Evolutionary conservation across 495 filamentous ascomycete genomes (phyloP), one percentile per base, ranked within the genome.

Genomic region (Geoglossum glabrum): DNA sequence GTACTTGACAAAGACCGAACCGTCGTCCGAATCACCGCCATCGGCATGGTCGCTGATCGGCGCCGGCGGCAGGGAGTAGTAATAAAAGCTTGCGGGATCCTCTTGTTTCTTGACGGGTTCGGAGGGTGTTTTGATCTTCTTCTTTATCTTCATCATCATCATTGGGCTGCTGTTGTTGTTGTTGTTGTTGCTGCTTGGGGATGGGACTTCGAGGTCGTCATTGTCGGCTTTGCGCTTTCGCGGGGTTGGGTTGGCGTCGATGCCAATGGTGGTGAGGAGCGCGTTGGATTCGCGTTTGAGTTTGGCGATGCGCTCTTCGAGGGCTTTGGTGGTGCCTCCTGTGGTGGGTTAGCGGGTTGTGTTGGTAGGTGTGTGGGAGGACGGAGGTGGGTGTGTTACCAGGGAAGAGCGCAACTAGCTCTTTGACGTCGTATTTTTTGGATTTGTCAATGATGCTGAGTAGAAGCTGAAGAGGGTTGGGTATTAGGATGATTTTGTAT

Each of bases 201-300:
- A n/a, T n/a, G n/a, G n/a, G n/a, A 34, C 31, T 5, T 34, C 31
- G 31, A 5, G 5, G 11, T 34, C 31, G 5, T 34, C 31, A 34
- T 5, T 11, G 5, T 5, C 5, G 31, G 5, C 11, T 34, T 34
- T 34, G 5, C 36, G 36, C 15, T 40, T 40, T 9, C 36, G 36
- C 8, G 36, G 36, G 7, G 36, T 40, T 9, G 13, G 6, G 4
- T 34, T 34, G 3, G 3, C 36, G 36, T 3, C 6, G 6, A 15
- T 15, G 36, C 36, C 36, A 40, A 3, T 15, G 13, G 36, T 6
- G 13, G 9, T 59, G 60, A 64, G 57, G 36, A 57, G 54, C 5
- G 63, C 64, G n/a, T 59, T 60, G 52, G 45, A 46, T 49, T n/a
- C 28, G 38, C 27, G 58, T 27, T 36, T 58, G 52, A 36, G 50